Base-by-base conservation (phyloP, 1,284 basidiomycete genomes). In the Takashimella koratensis region DNA sequence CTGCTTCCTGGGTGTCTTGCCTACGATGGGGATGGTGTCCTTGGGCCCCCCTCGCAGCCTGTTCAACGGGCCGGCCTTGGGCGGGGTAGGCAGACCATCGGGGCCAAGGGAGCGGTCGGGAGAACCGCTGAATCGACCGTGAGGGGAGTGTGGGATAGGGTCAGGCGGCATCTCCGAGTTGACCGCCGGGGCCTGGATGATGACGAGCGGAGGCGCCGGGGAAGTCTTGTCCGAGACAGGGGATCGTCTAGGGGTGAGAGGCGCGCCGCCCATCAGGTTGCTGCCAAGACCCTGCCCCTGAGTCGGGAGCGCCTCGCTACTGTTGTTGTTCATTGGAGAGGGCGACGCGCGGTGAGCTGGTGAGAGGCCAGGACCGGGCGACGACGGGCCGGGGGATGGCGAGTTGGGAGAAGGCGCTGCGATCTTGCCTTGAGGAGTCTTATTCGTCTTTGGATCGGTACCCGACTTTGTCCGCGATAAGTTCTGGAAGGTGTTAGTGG, bases 1-100 rank as follows among this genome's bases (percentile, higher is more conserved):
- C 77, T 97, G 93, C 76, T 97, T 97, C 67, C 93, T 84, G 16
- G 93, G 93, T 25, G 93, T 92, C 73, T 96, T 95, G 48, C 90
- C 90, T 22, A 91, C 87, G 60, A 95, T 89, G 24, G 92, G 90
- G 60, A 97, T 96, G 26, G 91, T 95, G 74, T 96, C 93, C 77
- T 91, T 94, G 51, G 91, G 70, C 5, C 64, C 68, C 8, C 70
- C 68, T 49, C 76, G 70, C 48, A 79, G 65, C 53, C 76, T 69
- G 43, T 70, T 74, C 47, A 78, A 65, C 1, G 77, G 73, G 11
- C 77, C 77, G 8, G 76, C 73, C 62, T 77, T 79, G 22, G 79
- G 78, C 3, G 79, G 78, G 3, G 75, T 74, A 1, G 72, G 69
- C 45, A 68, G 61, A 19, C 68, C 71, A 46, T 71, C 70, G n/a